Conservation (phyloP, 2,329 filamentous ascomycete species). For the Shiraia bambusicola region DNA sequence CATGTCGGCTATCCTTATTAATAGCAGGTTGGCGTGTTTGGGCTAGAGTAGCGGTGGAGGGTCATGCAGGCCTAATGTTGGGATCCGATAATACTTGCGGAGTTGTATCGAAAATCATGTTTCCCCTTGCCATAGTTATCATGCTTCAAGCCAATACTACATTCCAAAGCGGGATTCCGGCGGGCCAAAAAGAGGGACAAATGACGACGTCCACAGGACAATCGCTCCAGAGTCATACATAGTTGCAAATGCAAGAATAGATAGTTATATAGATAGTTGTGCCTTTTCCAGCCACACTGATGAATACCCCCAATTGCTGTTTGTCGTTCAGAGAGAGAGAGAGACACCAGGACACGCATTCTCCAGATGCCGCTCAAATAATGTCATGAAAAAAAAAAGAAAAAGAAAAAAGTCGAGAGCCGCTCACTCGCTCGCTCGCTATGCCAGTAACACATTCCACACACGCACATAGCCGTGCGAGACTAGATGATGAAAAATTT, state of each 20-base stretch:
- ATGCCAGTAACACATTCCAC: slow-evolving; percentile 44
- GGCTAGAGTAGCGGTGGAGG: no score
- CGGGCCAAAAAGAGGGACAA: no score
- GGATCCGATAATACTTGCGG: no score
- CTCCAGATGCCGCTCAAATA: no score
- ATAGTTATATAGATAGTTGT: neutral
- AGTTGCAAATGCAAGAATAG: neutral
- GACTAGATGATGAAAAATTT: slow-evolving; percentile 4
- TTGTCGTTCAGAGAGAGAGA: neutral
- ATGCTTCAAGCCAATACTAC: no score
- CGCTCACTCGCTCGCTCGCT: slow-evolving; percentile 33
- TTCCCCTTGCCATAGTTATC: no score
- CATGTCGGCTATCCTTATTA: neutral
- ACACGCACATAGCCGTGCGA: slow-evolving; percentile 19
- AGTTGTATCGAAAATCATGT: neutral
- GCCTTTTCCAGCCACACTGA: neutral
- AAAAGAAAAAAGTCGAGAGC: slow-evolving; percentile 12
- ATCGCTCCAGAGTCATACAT: no score
- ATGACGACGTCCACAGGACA: no score
- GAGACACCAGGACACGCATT: no score
- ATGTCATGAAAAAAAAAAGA: no score
- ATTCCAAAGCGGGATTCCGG: no score
- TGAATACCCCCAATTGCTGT: neutral
- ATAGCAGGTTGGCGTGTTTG: neutral
- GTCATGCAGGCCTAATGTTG: no score